Evolutionary conservation across 2,329 filamentous ascomycete genomes (phyloP), one percentile per base, ranked within the genome.

Genomic region (Alternaria dauci): DNA sequence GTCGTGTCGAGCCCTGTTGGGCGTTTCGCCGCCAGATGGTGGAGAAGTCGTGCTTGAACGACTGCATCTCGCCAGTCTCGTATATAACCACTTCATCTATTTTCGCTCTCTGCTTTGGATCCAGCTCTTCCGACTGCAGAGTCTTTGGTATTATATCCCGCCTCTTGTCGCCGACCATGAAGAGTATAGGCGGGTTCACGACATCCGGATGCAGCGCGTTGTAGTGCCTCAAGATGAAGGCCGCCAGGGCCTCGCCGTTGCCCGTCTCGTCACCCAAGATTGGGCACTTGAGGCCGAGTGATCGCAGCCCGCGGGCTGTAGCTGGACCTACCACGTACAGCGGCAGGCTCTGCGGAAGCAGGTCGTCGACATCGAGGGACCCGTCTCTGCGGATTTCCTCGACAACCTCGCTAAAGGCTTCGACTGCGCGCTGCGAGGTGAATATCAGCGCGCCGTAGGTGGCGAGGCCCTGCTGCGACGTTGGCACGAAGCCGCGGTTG

Each of bases 141-240:
- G 87, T 92, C 69, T 87, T 91, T 1, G 95, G 94, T 65, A 99
- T 97, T 66, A 97, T 88, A 76, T 98, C 95, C 44, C 95, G 84
- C 55, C 93, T 87, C 75, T 94, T 91, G 75, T 97, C 94, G 20
- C 95, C 95, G 0, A 96, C 93, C 14, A 96, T 85, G 76, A 98
- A 99, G 1, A 98, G 81, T 5, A 98, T 77, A 0, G 90, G 86
- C 0, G 85, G 88, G 69, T 88, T 87, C 14, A 56, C 48, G 8
- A 71, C 54, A 59, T 67, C 68, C 30, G 70, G 72, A 55, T 78
- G 71, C 11, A 83, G 62, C 8, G 60, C 59, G 55, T 85, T 86
- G 73, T 97, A 96, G 75, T 97, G 91, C 2, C 88, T 80, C 6
- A 96, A 83, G 55, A 99, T 97, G 72, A 89, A 91, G 6, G 85